Evolutionary conservation across 345 rosid genomes (phyloP).

Genomic region (Citrus cavaleriei): DNA sequence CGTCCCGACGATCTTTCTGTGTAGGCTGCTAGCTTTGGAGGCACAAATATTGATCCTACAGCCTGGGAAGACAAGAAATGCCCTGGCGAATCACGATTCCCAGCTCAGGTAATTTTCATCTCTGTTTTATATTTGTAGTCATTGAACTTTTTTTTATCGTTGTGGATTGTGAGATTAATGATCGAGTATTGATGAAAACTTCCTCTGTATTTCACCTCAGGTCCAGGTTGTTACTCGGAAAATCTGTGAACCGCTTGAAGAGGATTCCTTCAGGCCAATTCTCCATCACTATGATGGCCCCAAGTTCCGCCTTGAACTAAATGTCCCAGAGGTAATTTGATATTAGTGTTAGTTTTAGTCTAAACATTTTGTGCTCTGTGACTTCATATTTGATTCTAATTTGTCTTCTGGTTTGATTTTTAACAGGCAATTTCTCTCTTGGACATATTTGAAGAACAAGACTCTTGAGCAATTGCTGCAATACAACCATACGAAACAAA

Average conservation of each 20-base stretch:
- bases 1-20: neutral
- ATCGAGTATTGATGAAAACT: neutral
- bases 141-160: no score
- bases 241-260: slow-evolving; percentile 84
- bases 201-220: slow-evolving; percentile 12
- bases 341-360: neutral
- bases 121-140: neutral
- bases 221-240: slow-evolving; percentile 80
- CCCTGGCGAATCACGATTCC: slow-evolving; percentile 89
- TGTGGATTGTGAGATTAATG: neutral
- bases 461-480: slow-evolving; percentile 26
- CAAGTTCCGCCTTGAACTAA: slow-evolving; percentile 93
- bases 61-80: slow-evolving; percentile 98
- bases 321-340: slow-evolving; percentile 74
- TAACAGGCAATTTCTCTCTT: slow-evolving; percentile 78
- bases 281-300: slow-evolving; percentile 99
- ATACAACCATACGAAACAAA: neutral
- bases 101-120: slow-evolving; percentile 64
- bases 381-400: neutral
- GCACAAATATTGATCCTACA: slow-evolving; percentile 83
- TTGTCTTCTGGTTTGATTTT: neutral
- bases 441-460: slow-evolving; percentile 76
- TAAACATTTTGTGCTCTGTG: neutral
- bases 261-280: slow-evolving; percentile 97
- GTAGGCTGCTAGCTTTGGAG: slow-evolving; percentile 96